Conservation (phyloP, 768 basidiomycete species). For the Naganishia vishniacii region DNA sequence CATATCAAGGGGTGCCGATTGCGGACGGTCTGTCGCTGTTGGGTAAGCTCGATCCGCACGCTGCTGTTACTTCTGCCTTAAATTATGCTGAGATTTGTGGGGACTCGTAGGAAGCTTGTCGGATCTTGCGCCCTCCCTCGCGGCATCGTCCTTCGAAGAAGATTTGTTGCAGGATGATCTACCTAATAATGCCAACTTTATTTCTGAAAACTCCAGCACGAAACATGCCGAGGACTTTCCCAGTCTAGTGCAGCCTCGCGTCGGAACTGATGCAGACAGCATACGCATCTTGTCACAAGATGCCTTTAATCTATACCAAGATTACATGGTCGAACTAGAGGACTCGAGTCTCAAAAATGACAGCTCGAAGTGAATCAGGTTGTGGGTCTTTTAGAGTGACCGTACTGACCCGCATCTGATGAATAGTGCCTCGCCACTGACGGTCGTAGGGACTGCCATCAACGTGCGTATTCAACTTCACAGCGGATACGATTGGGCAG, state of each 20-base stretch:
- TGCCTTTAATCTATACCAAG: slow-evolving; percentile 65
- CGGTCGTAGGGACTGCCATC: slow-evolving; percentile 21
- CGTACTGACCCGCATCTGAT: no score
- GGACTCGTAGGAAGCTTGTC: slow-evolving; percentile 51
- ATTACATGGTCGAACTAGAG: slow-evolving; percentile 50
- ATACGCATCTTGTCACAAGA: slow-evolving; percentile 66
- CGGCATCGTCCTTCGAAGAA: slow-evolving; percentile 53
- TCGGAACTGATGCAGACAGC: slow-evolving; percentile 74
- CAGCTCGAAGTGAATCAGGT: neutral
- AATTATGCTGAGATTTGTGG: slow-evolving; percentile 14
- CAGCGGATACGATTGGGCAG: slow-evolving; percentile 90
- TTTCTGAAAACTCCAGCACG: slow-evolving; percentile 64
- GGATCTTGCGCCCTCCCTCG: slow-evolving; percentile 3
- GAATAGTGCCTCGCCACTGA: neutral
- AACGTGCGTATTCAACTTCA: slow-evolving; percentile 65
- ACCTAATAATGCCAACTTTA: slow-evolving; percentile 79
- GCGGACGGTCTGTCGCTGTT: neutral
- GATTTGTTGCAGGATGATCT: slow-evolving; percentile 90
- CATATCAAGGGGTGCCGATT: no score
- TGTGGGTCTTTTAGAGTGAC: no score
- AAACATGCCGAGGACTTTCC: neutral
- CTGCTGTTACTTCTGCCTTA: no score
- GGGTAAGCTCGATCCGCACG: neutral
- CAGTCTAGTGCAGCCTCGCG: slow-evolving; percentile 43
- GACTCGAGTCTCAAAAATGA: neutral